Evolutionary conservation across 495 filamentous ascomycete species (phyloP).

Genomic region (Tuber indicum): DNA sequence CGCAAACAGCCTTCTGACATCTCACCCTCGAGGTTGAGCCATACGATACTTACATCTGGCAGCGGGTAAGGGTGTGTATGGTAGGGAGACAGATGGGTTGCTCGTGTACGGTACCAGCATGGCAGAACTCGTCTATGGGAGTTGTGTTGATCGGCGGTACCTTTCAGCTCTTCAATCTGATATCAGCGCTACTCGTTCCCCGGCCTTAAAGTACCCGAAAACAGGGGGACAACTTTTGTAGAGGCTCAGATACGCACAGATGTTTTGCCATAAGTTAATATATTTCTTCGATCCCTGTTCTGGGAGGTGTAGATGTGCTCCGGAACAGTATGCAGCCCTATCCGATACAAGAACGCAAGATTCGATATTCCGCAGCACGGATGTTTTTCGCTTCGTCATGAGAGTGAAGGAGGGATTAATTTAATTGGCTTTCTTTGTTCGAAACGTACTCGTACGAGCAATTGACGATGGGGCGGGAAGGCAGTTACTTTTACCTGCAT

Average conservation of each 20-base stretch:
- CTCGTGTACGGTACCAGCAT: neutral
- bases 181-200: neutral
- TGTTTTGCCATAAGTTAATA: too few species aligned
- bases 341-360: neutral
- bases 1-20: neutral
- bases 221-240: too few species aligned
- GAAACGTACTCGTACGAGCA: neutral
- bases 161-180: neutral
- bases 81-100: neutral
- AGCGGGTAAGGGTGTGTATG: neutral
- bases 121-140: neutral
- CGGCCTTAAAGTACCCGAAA: too few species aligned
- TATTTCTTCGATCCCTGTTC: too few species aligned
- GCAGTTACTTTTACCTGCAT: neutral
- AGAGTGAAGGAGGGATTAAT: conserved; percentile 2
- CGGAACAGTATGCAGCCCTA: neutral
- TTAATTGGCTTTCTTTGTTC: neutral
- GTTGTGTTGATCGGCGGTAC: neutral
- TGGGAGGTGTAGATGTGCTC: neutral
- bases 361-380: neutral
- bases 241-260: too few species aligned
- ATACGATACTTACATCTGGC: neutral
- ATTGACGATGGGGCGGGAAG: neutral
- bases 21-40: neutral
- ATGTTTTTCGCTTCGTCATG: neutral